Evolutionary conservation across 352 stramenopile species (phyloP), one percentile per base, ranked within the genome.

Genomic region (Pythium angustatum): DNA sequence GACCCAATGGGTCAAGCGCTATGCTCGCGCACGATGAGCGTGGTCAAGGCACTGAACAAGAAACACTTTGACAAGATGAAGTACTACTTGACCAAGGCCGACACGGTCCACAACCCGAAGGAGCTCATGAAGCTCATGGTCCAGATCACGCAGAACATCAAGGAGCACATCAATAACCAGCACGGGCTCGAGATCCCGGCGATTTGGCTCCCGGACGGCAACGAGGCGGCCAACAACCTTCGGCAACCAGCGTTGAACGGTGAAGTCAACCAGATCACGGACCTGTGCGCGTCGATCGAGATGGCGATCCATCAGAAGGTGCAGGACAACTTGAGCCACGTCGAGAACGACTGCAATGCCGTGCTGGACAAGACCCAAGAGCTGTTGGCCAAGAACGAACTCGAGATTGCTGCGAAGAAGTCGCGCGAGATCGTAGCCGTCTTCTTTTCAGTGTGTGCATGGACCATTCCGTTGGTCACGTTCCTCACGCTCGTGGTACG

Each of bases 91-190:
- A 86, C 80, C 36, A 89, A 87, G 71, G 79, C 79, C 36, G 80
- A 89, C 53, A 86, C 78, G 9, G 71, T 87, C 44, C 76, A 72
- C 34, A 82, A 78, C 58, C 73, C 79, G 22, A 83, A 82, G 34
- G 80, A 89, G 52, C 62, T 89, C 27, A 87, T 86, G 77, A 87
- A 87, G 61, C 71, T 89, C 41, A 83, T 83, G 67, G 76, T 85
- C 28, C 78, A 86, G 49, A 86, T 85, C 65, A 88, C 77, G 28
- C 77, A 88, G 50, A 85, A 81, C 57, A 84, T 86, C 66, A 79
- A 82, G 61, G 70, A 83, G 33, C 72, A 83, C 64, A 84, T 89
- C 61, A 82, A 89, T 57, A 86, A 87, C 68, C 78, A 83, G 60
- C 78, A 87, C 58, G 76, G 76, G 3, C 71, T 84, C 24, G 77